Evolutionary conservation across 108 stramenopile genomes (phyloP), one percentile per base, ranked within the genome.

Genomic region (Conticribra guillardii): DNA sequence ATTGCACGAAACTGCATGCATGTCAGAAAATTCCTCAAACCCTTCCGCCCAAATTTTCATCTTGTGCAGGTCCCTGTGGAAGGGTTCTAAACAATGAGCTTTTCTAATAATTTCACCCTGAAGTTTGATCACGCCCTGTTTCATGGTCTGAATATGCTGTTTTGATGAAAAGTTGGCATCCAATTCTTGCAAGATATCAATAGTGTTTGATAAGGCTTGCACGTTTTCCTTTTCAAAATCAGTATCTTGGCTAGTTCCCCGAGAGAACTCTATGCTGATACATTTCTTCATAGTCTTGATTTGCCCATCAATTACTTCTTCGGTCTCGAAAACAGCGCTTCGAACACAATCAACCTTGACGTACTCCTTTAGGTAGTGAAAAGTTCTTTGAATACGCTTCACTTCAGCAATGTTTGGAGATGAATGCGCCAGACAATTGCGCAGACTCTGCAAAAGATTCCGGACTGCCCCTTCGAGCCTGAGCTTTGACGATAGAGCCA

Each of bases 401-500:
- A 82, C 60, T 50, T 32, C 49, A 11, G 26, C 33, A 52, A 65
- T 34, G 34, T 85, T 67, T 18, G 51, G 46, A 34, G 60, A 47
- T 21, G 64, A 69, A 8, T 33, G n/a, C 28, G 52, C 56, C 31
- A 73, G 48, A 4, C 34, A 16, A 5, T 67, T 58, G 33, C 45
- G 56, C 5, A 73, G 57, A n/a, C 50, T 37, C 58, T 79, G 64
- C 41, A 79, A 33, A 7, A 79, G 58, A 37, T 28, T 46, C 22
- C 68, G 58, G 41, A 78, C 61, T 29, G 74, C 72, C 46, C 63
- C 76, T 19, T 58, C 68, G 18, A 86, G 58, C 54, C 52, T 84
- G 28, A 80, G 29, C 30, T 76, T 66, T 17, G 83, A 66, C 27
- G 82, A n/a, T 16, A 66, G 8, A 23, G 82, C 80, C 60, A 87